These are phyloP conservation scores for Pseudoneurospora amorphoporcata DNA, from an alignment of 495 filamentous ascomycete genomes.

Conservation along the genomic window DNA sequence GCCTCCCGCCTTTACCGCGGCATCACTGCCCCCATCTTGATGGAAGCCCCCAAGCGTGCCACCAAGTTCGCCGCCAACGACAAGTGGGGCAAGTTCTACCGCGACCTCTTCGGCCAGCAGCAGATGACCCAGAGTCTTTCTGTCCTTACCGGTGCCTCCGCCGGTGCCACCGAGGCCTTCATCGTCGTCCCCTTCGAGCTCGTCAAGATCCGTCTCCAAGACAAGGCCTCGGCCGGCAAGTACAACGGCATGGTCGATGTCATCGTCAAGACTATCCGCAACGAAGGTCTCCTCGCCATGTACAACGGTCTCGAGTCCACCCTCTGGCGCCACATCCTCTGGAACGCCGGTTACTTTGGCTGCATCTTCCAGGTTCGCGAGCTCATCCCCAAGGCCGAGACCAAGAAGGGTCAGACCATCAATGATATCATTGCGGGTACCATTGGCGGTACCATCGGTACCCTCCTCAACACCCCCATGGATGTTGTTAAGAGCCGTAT, in stretches of 20 bases:
- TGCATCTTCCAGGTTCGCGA: slow-evolving; percentile 92
- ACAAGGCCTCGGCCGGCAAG: slow-evolving; percentile 85
- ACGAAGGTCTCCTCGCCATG: slow-evolving; percentile 77
- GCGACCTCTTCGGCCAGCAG: slow-evolving; percentile 63
- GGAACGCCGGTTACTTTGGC: slow-evolving; percentile 97
- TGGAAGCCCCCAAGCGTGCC: slow-evolving; percentile 97
- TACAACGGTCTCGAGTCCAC: slow-evolving; percentile 97
- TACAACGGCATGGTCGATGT: slow-evolving; percentile 92
- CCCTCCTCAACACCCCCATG: slow-evolving; percentile 90
- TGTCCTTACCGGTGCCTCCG: slow-evolving; percentile 83
- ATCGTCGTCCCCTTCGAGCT: slow-evolving; percentile 86
- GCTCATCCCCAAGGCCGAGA: slow-evolving; percentile 65
- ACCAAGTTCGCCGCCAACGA: slow-evolving; percentile 99
- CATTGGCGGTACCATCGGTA: slow-evolving; percentile 84
- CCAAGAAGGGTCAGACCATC: slow-evolving; percentile 67
- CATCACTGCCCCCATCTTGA: slow-evolving; percentile 89
- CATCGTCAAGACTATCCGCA: slow-evolving; percentile 65
- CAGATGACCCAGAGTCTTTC: slow-evolving; percentile 89
- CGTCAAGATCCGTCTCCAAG: slow-evolving; percentile 93
- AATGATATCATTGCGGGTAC: slow-evolving; percentile 85
- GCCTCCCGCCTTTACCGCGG: slow-evolving; percentile 88
- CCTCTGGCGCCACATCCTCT: slow-evolving; percentile 91
- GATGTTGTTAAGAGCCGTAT: slow-evolving; percentile 97
- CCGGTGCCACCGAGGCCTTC: slow-evolving; percentile 91
- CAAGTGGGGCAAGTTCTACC: slow-evolving; percentile 90